Conservation (phyloP, 352 stramenopile genomes). For the Phytophthora colocasiae region DNA sequence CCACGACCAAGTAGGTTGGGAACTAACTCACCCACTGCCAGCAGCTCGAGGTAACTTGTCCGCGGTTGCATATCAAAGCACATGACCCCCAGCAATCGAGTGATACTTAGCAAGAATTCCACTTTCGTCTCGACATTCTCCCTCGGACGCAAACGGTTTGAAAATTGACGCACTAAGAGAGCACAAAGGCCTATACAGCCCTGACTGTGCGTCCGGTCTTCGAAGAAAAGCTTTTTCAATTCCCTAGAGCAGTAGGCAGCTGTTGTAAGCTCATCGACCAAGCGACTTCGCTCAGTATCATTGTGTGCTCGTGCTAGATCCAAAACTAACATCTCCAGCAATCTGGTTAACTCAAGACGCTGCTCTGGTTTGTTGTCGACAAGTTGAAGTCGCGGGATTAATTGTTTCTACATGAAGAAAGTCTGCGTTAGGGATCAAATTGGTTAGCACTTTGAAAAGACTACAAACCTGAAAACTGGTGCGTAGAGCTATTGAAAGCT, state of each 20-base stretch:
- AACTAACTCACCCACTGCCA: conserved; percentile 27
- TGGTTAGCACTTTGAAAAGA: too few species aligned
- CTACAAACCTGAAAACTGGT: conserved; percentile 56
- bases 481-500: conserved; percentile 44
- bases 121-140: conserved; percentile 11
- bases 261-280: conserved; percentile 58
- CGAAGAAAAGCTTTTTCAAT: conserved; percentile 64
- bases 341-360: conserved; percentile 35
- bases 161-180: conserved; percentile 45
- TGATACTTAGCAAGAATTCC: conserved; percentile 24
- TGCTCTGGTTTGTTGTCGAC: conserved; percentile 11
- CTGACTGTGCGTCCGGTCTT: conserved; percentile 45
- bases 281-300: conserved; percentile 22
- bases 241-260: conserved; percentile 37
- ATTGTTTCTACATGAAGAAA: conserved; percentile 18
- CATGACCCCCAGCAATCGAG: conserved; percentile 25
- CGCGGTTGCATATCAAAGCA: conserved; percentile 37
- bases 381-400: conserved; percentile 22
- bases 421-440: neutral
- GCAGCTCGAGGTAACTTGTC: conserved; percentile 19
- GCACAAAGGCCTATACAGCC: conserved; percentile 35
- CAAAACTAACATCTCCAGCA: conserved; percentile 45
- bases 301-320: conserved; percentile 36
- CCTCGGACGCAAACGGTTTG: conserved; percentile 7
- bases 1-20: conserved; percentile 26